These are phyloP conservation scores for Beauveria sp. DNA, from an alignment of 2,329 filamentous ascomycete genomes.

Conservation along the genomic window DNA sequence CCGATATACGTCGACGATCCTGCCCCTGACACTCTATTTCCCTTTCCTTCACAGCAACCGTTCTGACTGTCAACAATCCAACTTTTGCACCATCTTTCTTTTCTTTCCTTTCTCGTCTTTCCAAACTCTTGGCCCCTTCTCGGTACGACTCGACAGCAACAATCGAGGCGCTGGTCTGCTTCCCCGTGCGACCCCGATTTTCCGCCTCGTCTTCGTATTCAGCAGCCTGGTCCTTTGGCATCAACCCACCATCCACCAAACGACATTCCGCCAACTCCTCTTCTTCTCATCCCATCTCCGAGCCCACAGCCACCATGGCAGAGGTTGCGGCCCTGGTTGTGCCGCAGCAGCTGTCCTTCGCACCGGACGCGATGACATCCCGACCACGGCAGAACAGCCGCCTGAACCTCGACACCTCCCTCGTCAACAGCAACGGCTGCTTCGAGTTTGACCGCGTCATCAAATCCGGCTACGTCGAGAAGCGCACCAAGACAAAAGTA, in stretches of 20 bases:
- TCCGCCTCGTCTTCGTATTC: background rate
- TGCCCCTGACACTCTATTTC: slow-evolving; percentile 7
- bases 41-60: background rate
- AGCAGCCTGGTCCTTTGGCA: background rate
- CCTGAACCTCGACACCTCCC: slow-evolving; percentile 55
- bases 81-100: background rate
- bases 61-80: background rate
- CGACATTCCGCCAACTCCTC: too few species aligned
- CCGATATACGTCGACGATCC: slow-evolving; percentile 5
- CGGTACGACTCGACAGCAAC: background rate
- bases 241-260: background rate
- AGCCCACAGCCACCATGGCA: slow-evolving; percentile 1
- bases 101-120: background rate
- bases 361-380: slow-evolving; percentile 13
- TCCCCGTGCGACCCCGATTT: background rate
- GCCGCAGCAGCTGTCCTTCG: slow-evolving; percentile 9
- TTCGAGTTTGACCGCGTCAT: slow-evolving; percentile 94
- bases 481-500: slow-evolving; percentile 92
- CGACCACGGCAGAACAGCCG: slow-evolving; percentile 20
- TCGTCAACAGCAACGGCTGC: slow-evolving; percentile 89
- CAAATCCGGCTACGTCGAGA: slow-evolving; percentile 79
- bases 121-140: background rate
- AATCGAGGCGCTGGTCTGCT: background rate
- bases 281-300: background rate
- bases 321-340: slow-evolving; percentile 6